Evolutionary conservation across 306 rosid species (phyloP).

Genomic region (Vigna mungo): DNA sequence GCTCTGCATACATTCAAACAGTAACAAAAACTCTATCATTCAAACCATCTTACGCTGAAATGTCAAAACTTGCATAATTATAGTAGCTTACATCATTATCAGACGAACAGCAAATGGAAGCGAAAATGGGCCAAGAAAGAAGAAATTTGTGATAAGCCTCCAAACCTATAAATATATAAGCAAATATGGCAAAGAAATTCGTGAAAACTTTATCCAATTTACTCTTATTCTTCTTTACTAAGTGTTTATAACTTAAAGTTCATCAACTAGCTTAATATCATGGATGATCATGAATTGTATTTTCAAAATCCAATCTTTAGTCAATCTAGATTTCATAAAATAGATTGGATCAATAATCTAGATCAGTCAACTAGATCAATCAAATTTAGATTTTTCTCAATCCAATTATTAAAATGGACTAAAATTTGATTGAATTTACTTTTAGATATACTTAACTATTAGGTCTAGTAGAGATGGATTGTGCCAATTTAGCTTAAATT

Average conservation of each 20-base stretch:
- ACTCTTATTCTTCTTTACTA: background rate
- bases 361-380: too few relatives aligned
- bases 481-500: too few relatives aligned
- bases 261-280: too few relatives aligned
- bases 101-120: conserved; percentile 60
- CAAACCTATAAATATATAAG: conserved; percentile 54
- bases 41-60: conserved; percentile 3
- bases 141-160: conserved; percentile 76
- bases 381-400: too few relatives aligned
- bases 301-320: too few relatives aligned
- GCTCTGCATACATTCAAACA: conserved; percentile 55
- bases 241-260: background rate
- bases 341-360: too few relatives aligned
- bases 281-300: too few relatives aligned
- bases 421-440: too few relatives aligned
- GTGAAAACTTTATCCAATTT: background rate
- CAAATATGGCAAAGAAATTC: conserved; percentile 33
- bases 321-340: too few relatives aligned
- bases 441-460: too few relatives aligned
- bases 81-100: conserved; percentile 60
- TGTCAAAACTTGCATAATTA: background rate
- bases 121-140: conserved; percentile 82
- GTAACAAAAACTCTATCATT: background rate
- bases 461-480: too few relatives aligned
- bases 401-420: too few relatives aligned